Evolutionary conservation across 225 moss, liverwort and hornwort species (phyloP).

Genomic region (Pleurozium schreberi): DNA sequence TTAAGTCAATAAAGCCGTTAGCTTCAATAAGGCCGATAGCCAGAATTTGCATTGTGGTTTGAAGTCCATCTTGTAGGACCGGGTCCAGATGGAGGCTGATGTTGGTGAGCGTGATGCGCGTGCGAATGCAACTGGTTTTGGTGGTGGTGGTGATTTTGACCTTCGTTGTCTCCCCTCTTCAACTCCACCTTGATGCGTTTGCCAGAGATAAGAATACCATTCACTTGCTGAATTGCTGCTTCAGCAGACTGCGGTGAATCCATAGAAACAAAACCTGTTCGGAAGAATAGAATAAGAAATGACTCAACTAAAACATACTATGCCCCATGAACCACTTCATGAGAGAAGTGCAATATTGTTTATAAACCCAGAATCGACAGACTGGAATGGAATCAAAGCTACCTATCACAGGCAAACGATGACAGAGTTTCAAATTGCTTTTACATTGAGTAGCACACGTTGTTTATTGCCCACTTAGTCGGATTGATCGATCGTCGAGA

Average conservation of each 20-base stretch:
- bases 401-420: background rate
- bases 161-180: slow-evolving; percentile 58
- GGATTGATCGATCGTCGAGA: background rate
- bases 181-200: slow-evolving; percentile 73
- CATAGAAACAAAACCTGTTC: slow-evolving; percentile 70
- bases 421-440: background rate
- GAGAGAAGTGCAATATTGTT: background rate
- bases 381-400: background rate
- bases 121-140: slow-evolving; percentile 31
- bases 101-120: slow-evolving; percentile 27
- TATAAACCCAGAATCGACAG: background rate
- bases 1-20: slow-evolving; percentile 35
- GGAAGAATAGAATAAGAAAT: slow-evolving; percentile 30
- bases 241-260: slow-evolving; percentile 63
- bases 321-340: background rate
- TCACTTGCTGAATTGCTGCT: slow-evolving; percentile 65
- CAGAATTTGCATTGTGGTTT: slow-evolving; percentile 35
- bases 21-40: slow-evolving; percentile 61
- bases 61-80: slow-evolving; percentile 59
- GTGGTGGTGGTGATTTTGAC: slow-evolving; percentile 29
- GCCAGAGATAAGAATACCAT: slow-evolving; percentile 53
- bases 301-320: background rate
- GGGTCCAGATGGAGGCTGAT: slow-evolving; percentile 30
- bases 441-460: background rate
- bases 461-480: background rate